These are phyloP conservation scores for Neonectria sp. DNA, from an alignment of 2,329 filamentous ascomycete genomes.

Conservation along the genomic window DNA sequence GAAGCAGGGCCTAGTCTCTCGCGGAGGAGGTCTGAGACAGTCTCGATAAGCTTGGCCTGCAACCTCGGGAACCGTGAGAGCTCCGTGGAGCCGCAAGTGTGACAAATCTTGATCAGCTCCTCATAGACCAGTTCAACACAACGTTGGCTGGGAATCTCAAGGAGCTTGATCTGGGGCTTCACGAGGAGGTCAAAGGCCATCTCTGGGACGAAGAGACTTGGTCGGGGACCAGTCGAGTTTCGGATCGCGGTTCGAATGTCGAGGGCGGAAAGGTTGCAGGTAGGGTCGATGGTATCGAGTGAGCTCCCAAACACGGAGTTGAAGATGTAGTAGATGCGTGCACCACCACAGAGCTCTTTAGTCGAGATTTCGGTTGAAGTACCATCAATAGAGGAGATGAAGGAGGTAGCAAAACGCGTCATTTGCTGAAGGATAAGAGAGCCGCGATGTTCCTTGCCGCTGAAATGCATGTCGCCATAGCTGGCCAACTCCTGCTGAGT, in stretches of 20 bases:
- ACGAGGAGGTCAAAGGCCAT: constrained; percentile 97
- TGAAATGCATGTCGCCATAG: constrained; percentile 98
- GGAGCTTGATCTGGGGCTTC: constrained; percentile 97
- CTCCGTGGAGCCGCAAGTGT: constrained; percentile 97
- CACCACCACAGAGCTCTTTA: constrained; percentile 95
- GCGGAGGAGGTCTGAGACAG: constrained; percentile 94
- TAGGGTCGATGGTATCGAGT: constrained; percentile 95
- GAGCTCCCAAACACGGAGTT: constrained; percentile 99
- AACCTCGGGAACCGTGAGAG: constrained; percentile 91
- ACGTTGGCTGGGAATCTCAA: constrained; percentile 94
- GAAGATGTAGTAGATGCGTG: constrained; percentile 98
- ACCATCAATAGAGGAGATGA: constrained; percentile 98
- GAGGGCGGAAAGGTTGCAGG: constrained; percentile 91
- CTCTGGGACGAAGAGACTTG: constrained; percentile 96
- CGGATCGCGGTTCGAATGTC: constrained; percentile 98
- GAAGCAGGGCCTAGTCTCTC: constrained; percentile 93
- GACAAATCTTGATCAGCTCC: constrained; percentile 99
- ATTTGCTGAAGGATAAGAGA: constrained; percentile 96
- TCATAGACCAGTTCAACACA: constrained; percentile 99
- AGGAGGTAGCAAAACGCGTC: constrained; percentile 97
- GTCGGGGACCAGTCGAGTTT: constrained; percentile 96
- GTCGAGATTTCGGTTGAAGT: constrained; percentile 99
- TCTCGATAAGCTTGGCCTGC: constrained; percentile 97
- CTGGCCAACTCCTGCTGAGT: constrained; percentile 98
- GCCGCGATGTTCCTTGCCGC: constrained; percentile 95